A percentile compares a stretch with the other conserved stretches of the same genome.
These are phyloP conservation scores for Aspergillus japonicus DNA, from an alignment of 2,329 filamentous ascomycete species.

Conservation along the genomic window DNA sequence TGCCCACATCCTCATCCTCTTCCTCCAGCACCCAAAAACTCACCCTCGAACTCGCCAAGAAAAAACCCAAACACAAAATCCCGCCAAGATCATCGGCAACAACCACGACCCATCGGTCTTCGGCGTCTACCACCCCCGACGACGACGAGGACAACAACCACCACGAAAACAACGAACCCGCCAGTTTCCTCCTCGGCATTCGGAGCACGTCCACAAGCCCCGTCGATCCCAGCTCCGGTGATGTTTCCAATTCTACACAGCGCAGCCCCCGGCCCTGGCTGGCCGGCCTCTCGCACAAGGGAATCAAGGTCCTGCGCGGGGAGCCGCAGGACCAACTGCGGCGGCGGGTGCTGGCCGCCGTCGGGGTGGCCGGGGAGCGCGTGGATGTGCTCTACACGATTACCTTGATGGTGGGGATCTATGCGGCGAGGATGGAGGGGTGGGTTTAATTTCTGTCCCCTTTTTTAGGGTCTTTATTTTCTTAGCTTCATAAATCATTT, in stretches of 20 bases:
- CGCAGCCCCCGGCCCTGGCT: constrained; percentile 11
- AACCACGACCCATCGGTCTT: too few relatives aligned
- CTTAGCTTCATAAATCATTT: background rate
- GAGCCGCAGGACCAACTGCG: constrained; percentile 24
- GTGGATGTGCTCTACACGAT: constrained; percentile 29
- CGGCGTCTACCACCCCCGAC: background rate
- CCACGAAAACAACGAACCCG: background rate
- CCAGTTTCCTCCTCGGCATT: background rate
- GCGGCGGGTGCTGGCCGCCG: constrained; percentile 18
- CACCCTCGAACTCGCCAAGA: background rate
- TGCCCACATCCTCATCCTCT: background rate
- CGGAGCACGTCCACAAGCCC: background rate
- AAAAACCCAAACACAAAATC: background rate
- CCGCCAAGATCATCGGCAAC: background rate
- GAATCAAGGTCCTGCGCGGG: constrained; percentile 23
- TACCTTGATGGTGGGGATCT: constrained; percentile 32
- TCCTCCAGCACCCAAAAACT: background rate
- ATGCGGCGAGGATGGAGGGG: constrained; percentile 29
- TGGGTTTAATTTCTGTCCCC: constrained; percentile 21
- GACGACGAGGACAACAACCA: background rate
- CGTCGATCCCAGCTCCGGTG: too few relatives aligned
- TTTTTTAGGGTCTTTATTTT: background rate
- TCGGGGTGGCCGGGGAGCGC: constrained; percentile 9
- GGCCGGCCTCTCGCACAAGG: constrained; percentile 19
- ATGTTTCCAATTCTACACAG: too few relatives aligned